Evolutionary conservation across 352 stramenopile species (phyloP).

Genomic region (Pythium utonaiense): DNA sequence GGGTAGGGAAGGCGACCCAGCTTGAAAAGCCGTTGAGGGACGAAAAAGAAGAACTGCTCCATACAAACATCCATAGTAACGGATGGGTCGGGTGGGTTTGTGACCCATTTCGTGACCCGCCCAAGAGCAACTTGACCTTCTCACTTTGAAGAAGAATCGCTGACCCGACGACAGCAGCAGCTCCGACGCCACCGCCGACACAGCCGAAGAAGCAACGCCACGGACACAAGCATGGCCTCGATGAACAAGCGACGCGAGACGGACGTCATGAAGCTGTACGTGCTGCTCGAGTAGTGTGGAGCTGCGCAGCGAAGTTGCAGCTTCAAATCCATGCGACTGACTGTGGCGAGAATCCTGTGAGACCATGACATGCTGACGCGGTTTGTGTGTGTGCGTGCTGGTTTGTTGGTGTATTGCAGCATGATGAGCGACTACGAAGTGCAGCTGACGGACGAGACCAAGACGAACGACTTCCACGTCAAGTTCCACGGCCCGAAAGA

Average conservation of each 20-base stretch:
- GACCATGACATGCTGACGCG: neutral
- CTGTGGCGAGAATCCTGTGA: neutral
- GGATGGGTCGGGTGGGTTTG: neutral
- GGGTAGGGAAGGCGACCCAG: conserved; percentile 7
- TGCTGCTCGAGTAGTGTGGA: neutral
- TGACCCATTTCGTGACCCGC: conserved; percentile 8
- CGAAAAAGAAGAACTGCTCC: neutral
- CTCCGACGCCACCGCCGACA: neutral
- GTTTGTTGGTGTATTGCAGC: conserved; percentile 29
- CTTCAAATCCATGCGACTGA: neutral
- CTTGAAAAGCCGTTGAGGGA: conserved; percentile 10
- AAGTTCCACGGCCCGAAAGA: conserved; percentile 85
- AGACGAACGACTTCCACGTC: conserved; percentile 79
- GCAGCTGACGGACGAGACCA: conserved; percentile 77
- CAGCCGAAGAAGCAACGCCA: neutral
- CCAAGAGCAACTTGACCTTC: conserved; percentile 22
- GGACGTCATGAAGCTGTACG: conserved; percentile 90
- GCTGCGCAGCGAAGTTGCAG: neutral
- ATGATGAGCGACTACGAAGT: conserved; percentile 92
- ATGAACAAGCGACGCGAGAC: conserved; percentile 83
- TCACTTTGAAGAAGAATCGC: conserved; percentile 23
- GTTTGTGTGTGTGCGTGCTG: too few relatives aligned
- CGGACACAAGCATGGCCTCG: conserved; percentile 43
- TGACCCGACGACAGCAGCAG: conserved; percentile 6
- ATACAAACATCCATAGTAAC: conserved; percentile 13